These are phyloP conservation scores for Hemisphaericaspora subhashii DNA, from an alignment of 1,139 yeast species.

Conservation along the genomic window DNA sequence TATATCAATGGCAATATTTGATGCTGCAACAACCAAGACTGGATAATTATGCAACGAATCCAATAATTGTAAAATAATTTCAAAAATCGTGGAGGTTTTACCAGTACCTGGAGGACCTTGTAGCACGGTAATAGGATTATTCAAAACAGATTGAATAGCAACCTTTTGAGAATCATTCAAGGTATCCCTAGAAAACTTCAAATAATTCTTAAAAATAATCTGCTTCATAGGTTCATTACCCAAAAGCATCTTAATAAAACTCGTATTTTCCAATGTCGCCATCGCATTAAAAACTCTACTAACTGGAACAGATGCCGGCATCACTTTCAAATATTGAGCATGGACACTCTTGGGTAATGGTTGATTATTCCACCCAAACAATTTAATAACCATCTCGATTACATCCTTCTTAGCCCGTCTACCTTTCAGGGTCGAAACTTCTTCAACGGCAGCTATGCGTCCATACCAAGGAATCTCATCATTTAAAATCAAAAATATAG, in stretches of 20 bases:
- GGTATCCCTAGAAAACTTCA: constrained; percentile 46
- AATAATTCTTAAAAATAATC: constrained; percentile 53
- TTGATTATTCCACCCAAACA: constrained; percentile 57
- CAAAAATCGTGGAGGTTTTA: constrained; percentile 65
- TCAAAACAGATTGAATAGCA: constrained; percentile 68
- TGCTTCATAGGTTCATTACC: constrained; percentile 64
- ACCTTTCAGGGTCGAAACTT: constrained; percentile 12
- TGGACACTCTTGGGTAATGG: constrained; percentile 47
- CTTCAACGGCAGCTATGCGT: constrained; percentile 48
- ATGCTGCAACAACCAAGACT: constrained; percentile 71
- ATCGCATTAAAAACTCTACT: constrained; percentile 64
- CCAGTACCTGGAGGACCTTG: constrained; percentile 77
- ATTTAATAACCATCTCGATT: constrained; percentile 48
- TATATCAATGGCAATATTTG: constrained; percentile 76
- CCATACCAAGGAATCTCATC: constrained; percentile 45
- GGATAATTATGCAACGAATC: constrained; percentile 59
- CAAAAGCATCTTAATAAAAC: constrained; percentile 55
- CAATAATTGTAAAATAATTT: constrained; percentile 61
- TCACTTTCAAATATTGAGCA: constrained; percentile 42
- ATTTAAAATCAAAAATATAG: constrained; percentile 43
- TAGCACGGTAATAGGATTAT: constrained; percentile 62
- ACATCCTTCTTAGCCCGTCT: constrained; percentile 18
- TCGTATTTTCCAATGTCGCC: constrained; percentile 57
- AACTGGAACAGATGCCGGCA: constrained; percentile 66
- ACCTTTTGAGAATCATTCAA: constrained; percentile 66